Conservation (phyloP, 1,139 yeast species). For the Nakaseomyces uthaithaninus region DNA sequence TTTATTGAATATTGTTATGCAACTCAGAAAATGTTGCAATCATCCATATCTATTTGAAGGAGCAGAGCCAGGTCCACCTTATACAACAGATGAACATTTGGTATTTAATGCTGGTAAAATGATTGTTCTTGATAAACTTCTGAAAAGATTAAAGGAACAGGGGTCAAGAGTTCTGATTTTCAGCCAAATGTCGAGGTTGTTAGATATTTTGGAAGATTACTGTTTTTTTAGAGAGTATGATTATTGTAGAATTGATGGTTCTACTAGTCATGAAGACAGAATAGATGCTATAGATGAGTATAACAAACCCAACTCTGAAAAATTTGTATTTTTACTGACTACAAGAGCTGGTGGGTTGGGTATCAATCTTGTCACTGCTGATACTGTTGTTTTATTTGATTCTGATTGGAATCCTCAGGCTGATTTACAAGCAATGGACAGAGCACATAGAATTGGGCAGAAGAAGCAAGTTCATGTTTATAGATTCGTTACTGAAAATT, state of each 20-base stretch:
- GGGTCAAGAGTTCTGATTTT: slow-evolving; percentile 72
- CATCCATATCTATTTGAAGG: slow-evolving; percentile 81
- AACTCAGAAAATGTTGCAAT: slow-evolving; percentile 72
- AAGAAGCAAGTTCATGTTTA: slow-evolving; percentile 73
- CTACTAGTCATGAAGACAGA: slow-evolving; percentile 71
- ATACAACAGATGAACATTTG: slow-evolving; percentile 73
- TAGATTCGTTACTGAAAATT: slow-evolving; percentile 69
- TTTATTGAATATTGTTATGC: slow-evolving; percentile 72
- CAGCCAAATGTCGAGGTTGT: slow-evolving; percentile 74
- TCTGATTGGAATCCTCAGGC: slow-evolving; percentile 89
- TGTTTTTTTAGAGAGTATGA: slow-evolving; percentile 58
- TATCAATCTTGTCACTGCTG: slow-evolving; percentile 69
- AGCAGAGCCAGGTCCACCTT: slow-evolving; percentile 85
- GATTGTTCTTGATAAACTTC: slow-evolving; percentile 59
- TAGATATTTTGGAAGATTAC: slow-evolving; percentile 73
- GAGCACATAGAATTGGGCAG: slow-evolving; percentile 84
- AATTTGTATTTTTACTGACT: slow-evolving; percentile 63
- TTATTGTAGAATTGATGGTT: slow-evolving; percentile 76
- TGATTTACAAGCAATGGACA: slow-evolving; percentile 80
- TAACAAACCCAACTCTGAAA: slow-evolving; percentile 59
- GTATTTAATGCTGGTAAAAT: slow-evolving; percentile 65
- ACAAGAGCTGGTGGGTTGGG: slow-evolving; percentile 88
- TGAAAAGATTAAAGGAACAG: slow-evolving; percentile 53
- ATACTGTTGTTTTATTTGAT: slow-evolving; percentile 63
- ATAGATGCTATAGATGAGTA: slow-evolving; percentile 69